Percentiles rank a stretch among this genome's conserved stretches.
These are phyloP conservation scores for Xanthoceras sorbifolium DNA, from an alignment of 345 rosid genomes.

Conservation along the genomic window DNA sequence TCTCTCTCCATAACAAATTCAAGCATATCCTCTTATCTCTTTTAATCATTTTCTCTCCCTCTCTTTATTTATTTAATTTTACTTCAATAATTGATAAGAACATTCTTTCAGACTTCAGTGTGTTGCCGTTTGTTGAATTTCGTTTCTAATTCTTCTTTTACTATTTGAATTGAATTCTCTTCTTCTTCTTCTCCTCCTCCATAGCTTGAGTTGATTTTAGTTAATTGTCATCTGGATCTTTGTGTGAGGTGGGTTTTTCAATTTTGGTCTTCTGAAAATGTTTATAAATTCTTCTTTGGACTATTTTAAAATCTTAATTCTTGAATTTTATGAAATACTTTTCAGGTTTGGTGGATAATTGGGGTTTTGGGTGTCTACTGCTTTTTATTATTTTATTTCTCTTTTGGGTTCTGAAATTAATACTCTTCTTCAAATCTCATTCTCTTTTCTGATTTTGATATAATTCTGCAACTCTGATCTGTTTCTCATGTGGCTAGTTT, in stretches of 20 bases:
- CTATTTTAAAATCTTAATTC: background rate
- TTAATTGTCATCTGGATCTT: background rate
- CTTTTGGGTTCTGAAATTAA: background rate
- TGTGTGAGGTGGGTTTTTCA: background rate
- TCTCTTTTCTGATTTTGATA: background rate
- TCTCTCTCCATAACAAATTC: background rate
- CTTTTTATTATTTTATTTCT: too few species aligned
- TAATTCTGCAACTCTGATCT: background rate
- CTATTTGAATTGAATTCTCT: background rate
- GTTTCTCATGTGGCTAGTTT: background rate
- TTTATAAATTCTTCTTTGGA: background rate
- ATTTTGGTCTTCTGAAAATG: background rate
- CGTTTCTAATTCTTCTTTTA: background rate
- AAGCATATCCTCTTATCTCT: background rate
- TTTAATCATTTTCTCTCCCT: background rate
- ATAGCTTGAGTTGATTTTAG: background rate
- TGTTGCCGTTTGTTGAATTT: background rate
- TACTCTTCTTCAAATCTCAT: background rate
- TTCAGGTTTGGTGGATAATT: background rate
- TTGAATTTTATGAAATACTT: background rate
- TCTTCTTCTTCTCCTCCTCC: too few species aligned
- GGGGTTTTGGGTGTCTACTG: background rate
- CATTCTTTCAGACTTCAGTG: background rate
- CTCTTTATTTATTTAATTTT: background rate
- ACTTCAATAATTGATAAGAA: background rate